Base-by-base conservation (phyloP, 2,329 filamentous ascomycete species). In the Phoma sp. region DNA sequence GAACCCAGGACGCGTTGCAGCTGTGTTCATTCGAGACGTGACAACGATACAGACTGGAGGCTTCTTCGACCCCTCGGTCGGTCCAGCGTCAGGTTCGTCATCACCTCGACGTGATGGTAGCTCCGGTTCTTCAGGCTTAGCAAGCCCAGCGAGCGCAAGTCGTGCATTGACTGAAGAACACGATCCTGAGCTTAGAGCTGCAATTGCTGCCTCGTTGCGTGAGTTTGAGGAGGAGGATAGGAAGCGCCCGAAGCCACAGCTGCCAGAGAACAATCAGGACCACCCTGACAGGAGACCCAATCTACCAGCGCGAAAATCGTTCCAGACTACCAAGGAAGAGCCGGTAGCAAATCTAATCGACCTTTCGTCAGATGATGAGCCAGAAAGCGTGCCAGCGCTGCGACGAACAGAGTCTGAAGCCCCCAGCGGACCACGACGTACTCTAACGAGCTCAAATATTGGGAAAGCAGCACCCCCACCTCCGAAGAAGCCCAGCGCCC, bases 21-120 rank as follows among this genome's bases (percentile, higher is more conserved):
- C 88, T 0, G 86, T 99, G 6, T 98, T 98, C 74, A 98, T 99
- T 61, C 85, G 96, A 51, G 95, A 99, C 74, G 91, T 99, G 21
- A 99, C 95, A 0, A 99, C 95, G 0, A 96, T 92, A 0, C 84
- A 90, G 33, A 81, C 80, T 41, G 81, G 85, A 12, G 85, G 85
- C 0, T 98, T 95, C 72, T 97, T 97, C 69, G 91, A 96, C 61
- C 82, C 86, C 13, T 82, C 84, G 0, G 70, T 80, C 27, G 71
- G 76, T 60, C 61, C 74, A 70, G 57, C 69, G 55, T 61, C 70
- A 29, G 70, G 72, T 25, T 67, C 72, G 22, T 53, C 59, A 2
- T 62, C 63, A 4, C 58, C 70, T 51, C 55, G 65, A 48, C 58
- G 48, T 40, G 55, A 41, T 19, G 55, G 56, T 29, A 43, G 52